phyloP scores from a whole-genome alignment of 148 eudicot species.

The Spergularia bocconei region DNA sequence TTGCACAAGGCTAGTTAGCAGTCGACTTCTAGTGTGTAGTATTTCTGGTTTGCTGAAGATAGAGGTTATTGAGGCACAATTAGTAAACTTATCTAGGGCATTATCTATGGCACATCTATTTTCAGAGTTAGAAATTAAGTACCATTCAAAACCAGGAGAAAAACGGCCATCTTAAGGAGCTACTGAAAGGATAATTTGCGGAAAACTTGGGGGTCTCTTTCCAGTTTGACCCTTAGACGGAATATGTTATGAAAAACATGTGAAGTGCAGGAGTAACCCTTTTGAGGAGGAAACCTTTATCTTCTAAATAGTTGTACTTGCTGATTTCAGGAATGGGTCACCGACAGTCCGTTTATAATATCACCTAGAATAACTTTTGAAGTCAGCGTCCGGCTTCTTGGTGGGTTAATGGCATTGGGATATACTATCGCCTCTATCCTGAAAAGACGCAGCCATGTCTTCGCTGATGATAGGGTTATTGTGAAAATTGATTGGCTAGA shows the following conservation, averaged over 20 bases:
- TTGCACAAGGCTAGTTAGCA: background rate
- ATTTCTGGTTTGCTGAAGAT: too few relatives aligned
- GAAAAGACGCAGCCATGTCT: conserved; percentile 87
- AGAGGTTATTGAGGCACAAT: too few relatives aligned
- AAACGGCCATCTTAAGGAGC: conserved; percentile 1
- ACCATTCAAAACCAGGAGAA: background rate
- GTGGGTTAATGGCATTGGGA: conserved; percentile 97
- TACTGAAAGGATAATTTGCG: background rate
- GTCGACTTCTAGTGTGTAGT: too few relatives aligned
- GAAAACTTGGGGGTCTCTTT: background rate
- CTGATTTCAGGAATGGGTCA: conserved; percentile 95
- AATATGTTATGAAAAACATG: background rate
- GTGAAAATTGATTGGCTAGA: conserved; percentile 95
- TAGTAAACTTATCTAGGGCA: too few relatives aligned
- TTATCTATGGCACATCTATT: background rate
- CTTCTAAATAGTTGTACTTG: conserved; percentile 22
- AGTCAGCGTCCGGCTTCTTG: conserved; percentile 97
- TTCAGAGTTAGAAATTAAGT: background rate
- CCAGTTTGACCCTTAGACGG: conserved; percentile 1
- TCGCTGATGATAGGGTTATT: conserved; percentile 67
- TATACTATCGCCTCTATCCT: conserved; percentile 92
- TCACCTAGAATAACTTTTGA: conserved; percentile 97
- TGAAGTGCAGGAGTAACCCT: conserved; percentile 4
- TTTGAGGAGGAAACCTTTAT: conserved; percentile 8
- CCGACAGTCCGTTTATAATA: conserved; percentile 90